Conservation (phyloP, 2,329 filamentous ascomycete species). For the Ophiobolus disseminans region DNA sequence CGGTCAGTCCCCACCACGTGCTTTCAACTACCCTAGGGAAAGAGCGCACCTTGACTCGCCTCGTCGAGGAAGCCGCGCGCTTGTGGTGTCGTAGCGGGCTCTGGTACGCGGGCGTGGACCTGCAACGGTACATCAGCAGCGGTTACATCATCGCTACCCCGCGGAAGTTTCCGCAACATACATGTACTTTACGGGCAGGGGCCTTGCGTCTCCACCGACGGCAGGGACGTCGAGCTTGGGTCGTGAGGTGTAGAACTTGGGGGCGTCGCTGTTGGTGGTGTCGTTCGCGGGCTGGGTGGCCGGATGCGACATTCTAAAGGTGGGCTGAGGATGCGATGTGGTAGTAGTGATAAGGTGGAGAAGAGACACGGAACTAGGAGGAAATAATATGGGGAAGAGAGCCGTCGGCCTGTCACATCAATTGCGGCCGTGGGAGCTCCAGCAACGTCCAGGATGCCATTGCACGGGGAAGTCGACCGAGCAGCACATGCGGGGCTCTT, state of each 20-base stretch:
- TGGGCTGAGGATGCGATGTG: constrained; percentile 5
- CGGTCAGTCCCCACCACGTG: background rate
- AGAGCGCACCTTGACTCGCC: constrained; percentile 67
- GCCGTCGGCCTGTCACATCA: constrained; percentile 11
- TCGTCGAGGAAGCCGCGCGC: constrained; percentile 65
- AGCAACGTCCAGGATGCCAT: constrained; percentile 5
- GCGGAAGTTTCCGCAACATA: constrained; percentile 43
- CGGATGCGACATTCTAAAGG: constrained; percentile 17
- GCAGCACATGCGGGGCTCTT: constrained; percentile 2
- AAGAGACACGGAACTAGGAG: constrained; percentile 9
- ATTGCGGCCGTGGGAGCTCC: constrained; percentile 5
- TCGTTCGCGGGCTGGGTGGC: constrained; percentile 26
- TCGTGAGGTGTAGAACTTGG: constrained; percentile 55
- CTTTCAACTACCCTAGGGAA: background rate
- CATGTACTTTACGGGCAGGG: constrained; percentile 59
- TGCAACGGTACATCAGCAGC: constrained; percentile 41
- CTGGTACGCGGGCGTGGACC: constrained; percentile 65
- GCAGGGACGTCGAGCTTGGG: constrained; percentile 57
- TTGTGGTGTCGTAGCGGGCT: constrained; percentile 71
- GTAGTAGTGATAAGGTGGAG: constrained; percentile 12
- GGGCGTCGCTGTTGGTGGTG: constrained; percentile 34
- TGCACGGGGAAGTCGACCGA: constrained; percentile 2
- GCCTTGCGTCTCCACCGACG: constrained; percentile 48
- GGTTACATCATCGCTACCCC: constrained; percentile 2
- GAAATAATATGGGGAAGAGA: constrained; percentile 26